phyloP scores from a whole-genome alignment of 768 basidiomycete genomes.

The Russula sp. region DNA sequence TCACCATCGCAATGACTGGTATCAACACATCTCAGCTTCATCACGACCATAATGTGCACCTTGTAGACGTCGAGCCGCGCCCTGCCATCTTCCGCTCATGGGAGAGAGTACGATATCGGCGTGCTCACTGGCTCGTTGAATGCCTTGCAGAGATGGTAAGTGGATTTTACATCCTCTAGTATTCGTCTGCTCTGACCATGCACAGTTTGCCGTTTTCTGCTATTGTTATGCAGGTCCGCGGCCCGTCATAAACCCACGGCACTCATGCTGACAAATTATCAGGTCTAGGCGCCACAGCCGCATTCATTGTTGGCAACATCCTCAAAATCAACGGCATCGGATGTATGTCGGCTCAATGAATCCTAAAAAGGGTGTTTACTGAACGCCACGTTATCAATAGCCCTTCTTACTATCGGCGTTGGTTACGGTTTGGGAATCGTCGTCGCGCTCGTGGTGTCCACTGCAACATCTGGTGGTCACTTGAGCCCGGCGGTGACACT shows the following conservation, averaged over 20 bases:
- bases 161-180: background rate
- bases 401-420: slow-evolving; percentile 32
- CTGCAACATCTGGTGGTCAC: slow-evolving; percentile 36
- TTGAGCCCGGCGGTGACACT: slow-evolving; percentile 55
- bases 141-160: slow-evolving; percentile 56
- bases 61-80: slow-evolving; percentile 39
- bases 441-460: slow-evolving; percentile 33
- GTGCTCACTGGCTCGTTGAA: slow-evolving; percentile 50
- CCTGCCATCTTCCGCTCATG: slow-evolving; percentile 39
- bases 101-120: slow-evolving; percentile 39
- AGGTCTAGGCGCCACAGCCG: slow-evolving; percentile 34
- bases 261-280: background rate
- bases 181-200: background rate
- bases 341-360: slow-evolving; percentile 27
- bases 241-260: background rate
- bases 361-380: background rate
- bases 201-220: slow-evolving; percentile 20
- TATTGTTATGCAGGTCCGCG: slow-evolving; percentile 20
- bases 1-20: background rate
- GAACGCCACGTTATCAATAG: slow-evolving; percentile 17
- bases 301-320: slow-evolving; percentile 30
- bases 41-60: slow-evolving; percentile 30
- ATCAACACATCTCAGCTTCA: background rate
- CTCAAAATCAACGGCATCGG: slow-evolving; percentile 26
- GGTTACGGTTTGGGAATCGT: slow-evolving; percentile 37